These are phyloP conservation scores for Leptodontidium sp. DNA, from an alignment of 2,329 filamentous ascomycete genomes.

Conservation along the genomic window DNA sequence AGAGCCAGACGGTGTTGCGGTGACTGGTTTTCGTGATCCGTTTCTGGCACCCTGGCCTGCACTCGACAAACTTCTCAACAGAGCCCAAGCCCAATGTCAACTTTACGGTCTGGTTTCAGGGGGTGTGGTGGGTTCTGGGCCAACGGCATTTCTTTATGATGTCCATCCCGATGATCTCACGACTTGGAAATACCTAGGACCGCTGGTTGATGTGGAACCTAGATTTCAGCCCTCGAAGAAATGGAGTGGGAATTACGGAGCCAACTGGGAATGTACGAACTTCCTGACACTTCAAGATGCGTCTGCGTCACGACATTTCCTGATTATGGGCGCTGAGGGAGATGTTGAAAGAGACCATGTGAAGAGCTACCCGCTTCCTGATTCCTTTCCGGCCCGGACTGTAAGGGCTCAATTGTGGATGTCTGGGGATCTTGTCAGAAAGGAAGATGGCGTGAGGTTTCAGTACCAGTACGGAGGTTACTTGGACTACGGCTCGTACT, in stretches of 20 bases:
- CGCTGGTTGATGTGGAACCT: neutral
- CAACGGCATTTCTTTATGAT: neutral
- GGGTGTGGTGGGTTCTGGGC: neutral
- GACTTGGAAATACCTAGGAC: neutral
- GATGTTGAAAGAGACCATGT: conserved; percentile 7
- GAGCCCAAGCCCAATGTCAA: neutral
- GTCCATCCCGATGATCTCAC: neutral
- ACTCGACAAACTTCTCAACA: neutral
- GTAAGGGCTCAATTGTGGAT: too few species aligned
- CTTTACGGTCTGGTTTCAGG: neutral
- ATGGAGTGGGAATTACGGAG: conserved; percentile 7
- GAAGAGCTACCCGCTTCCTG: neutral
- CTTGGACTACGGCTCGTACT: conserved; percentile 32
- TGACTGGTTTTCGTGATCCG: conserved; percentile 5
- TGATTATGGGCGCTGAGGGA: conserved; percentile 15
- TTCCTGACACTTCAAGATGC: conserved; percentile 5
- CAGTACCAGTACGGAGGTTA: conserved; percentile 30
- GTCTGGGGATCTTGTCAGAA: conserved; percentile 8
- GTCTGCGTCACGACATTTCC: neutral
- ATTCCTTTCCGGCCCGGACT: too few species aligned
- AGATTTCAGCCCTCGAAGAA: neutral
- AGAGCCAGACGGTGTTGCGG: neutral
- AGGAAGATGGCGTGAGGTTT: conserved; percentile 12
- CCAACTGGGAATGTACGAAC: conserved; percentile 7
- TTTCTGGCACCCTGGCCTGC: neutral